Evolutionary conservation across 192 early-diverging fungal genomes (phyloP), one percentile per base, ranked within the genome.

Genomic region (Coemansia brasiliensis): DNA sequence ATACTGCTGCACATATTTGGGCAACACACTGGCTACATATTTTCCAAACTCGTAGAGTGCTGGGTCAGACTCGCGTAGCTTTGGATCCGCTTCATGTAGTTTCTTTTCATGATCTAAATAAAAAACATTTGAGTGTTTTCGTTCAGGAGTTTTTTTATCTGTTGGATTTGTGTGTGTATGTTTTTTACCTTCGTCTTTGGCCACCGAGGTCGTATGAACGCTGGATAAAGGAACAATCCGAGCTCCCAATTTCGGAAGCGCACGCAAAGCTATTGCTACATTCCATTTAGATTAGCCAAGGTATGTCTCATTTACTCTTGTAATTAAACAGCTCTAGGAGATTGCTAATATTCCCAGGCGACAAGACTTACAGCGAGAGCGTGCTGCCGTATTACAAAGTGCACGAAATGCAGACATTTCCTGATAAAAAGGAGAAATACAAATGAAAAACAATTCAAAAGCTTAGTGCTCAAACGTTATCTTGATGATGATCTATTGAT

Each of bases 1-100:
- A 70, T 91, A 91, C 80, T 95, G 96, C 70, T 98, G 96, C 46
- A 98, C 90, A 70, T 83, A 97, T 79, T 96, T 97, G 25, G 96
- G 96, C 59, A 98, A 74, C 61, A 86, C 83, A 37, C 85, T 85
- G 21, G 86, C 81, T 37, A 98, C 72, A 79, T 90, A 96, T 67
- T 92, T 85, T 46, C 94, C 94, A 74, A 87, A 98, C 71, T 93
- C 90, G 64, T 92, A 89, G 44, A 93, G 75, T 32, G 67, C 49
- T 7, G 62, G 25, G 6, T 80, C 63, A 22, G 40, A 39, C 55
- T 79, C 75, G 41, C 75, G 75, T 20, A 42, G 69, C 4, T 38
- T 37, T 5, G 75, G 69, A 35, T 79, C 63, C 0, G 75, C 75
- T 44, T 72, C 69, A 16, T 26, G 52, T 20, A 72, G 69, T 43